A percentile compares a stretch with the other conserved stretches of the same genome.
These are phyloP conservation scores for Nemania abortiva DNA, from an alignment of 2,329 filamentous ascomycete genomes.

Conservation along the genomic window DNA sequence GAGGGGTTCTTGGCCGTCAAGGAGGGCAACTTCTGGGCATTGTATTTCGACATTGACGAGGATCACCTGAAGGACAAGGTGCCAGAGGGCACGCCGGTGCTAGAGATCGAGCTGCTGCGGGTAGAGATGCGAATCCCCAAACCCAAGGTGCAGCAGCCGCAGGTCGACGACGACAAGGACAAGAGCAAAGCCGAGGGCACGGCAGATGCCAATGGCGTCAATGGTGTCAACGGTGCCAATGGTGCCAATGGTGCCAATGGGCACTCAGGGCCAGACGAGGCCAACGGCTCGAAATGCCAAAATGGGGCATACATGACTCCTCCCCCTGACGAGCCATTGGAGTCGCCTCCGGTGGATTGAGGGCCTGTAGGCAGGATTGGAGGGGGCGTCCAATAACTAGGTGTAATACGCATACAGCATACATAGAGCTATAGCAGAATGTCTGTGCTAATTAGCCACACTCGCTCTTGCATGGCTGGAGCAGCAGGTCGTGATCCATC, in stretches of 20 bases:
- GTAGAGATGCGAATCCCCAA: constrained; percentile 58
- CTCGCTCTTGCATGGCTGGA: constrained; percentile 17
- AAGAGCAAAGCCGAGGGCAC: constrained; percentile 27
- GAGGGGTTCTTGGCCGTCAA: constrained; percentile 63
- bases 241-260: constrained; percentile 7
- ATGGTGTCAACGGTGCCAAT: constrained; percentile 20
- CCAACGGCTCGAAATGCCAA: constrained; percentile 25
- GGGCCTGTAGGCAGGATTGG: not conserved
- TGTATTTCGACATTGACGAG: constrained; percentile 62
- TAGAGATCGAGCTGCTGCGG: constrained; percentile 66
- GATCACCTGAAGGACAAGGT: constrained; percentile 60
- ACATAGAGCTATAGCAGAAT: constrained; percentile 9
- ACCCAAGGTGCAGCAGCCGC: constrained; percentile 23
- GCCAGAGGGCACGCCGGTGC: constrained; percentile 58
- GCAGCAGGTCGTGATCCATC: constrained; percentile 11
- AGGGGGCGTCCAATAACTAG: not conserved
- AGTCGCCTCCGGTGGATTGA: constrained; percentile 46
- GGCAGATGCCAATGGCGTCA: constrained; percentile 20
- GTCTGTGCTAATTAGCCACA: constrained; percentile 31
- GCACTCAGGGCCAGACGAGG: constrained; percentile 19
- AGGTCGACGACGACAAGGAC: constrained; percentile 23
- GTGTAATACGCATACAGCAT: not conserved
- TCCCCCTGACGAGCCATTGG: constrained; percentile 35
- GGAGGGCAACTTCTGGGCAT: constrained; percentile 59
- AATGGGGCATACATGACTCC: constrained; percentile 20